Evolutionary conservation across 1,284 basidiomycete genomes (phyloP).

Genomic region (Naganishia sp.): DNA sequence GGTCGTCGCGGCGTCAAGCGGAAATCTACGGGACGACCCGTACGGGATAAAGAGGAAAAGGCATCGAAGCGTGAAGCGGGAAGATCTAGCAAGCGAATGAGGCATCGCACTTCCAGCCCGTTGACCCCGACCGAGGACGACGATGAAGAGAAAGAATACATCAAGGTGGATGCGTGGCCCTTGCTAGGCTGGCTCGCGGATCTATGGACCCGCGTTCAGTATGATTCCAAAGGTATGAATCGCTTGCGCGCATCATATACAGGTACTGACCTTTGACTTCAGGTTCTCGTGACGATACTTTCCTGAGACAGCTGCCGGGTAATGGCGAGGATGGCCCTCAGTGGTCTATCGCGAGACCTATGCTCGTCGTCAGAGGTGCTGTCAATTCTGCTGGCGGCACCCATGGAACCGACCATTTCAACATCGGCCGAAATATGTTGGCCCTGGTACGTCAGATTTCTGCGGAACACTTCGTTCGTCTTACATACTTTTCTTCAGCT

Average conservation of each 20-base stretch:
- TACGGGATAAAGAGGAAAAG: background rate
- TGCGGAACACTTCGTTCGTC: background rate
- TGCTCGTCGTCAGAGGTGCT: conserved; percentile 7
- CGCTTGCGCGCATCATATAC: no score
- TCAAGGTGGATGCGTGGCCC: conserved; percentile 13
- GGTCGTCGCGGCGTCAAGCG: background rate
- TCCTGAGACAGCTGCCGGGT: conserved; percentile 13
- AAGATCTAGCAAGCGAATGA: no score
- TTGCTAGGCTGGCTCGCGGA: conserved; percentile 15
- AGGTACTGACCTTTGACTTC: background rate
- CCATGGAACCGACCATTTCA: background rate
- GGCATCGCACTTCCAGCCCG: conserved; percentile 12
- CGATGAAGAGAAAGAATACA: conserved; percentile 9
- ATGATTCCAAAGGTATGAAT: conserved; percentile 1
- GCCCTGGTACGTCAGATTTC: conserved; percentile 2
- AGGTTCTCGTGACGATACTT: conserved; percentile 5
- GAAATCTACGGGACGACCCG: background rate
- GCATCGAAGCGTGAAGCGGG: background rate
- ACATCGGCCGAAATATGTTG: background rate
- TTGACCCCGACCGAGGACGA: conserved; percentile 20
- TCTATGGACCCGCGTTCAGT: conserved; percentile 5
- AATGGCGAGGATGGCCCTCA: conserved; percentile 7
- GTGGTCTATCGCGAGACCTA: conserved; percentile 15
- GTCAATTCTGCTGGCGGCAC: background rate
- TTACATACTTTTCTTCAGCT: background rate